Base-by-base conservation (phyloP, 2,329 filamentous ascomycete species). In the Diaporthe citri region DNA sequence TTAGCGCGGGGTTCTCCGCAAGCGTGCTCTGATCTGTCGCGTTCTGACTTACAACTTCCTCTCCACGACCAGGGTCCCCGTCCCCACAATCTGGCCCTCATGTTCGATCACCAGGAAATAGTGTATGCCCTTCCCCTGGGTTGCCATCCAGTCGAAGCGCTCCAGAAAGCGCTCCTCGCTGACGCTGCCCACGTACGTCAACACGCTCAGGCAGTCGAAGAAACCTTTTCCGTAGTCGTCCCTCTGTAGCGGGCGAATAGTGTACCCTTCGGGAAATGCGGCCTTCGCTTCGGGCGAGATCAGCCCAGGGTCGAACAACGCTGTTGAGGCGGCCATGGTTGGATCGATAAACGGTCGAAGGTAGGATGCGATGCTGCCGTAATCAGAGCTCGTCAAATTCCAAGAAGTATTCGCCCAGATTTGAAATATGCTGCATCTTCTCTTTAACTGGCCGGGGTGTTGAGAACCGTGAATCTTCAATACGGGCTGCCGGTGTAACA, bases 101-200 rank as follows among this genome's bases (percentile, higher is more conserved):
- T 62, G 59, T 4, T 62, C 59, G 10, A 62, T 43, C 25, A 62
- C 59, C 15, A 62, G 13, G 2, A 62, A 62, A 31, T 62, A 62
- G 25, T 62, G 59, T n/a, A 62, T 25, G 8, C 59, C 59, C 22
- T 62, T 43, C 13, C 59, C 59, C 39, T 62, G 59, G 17, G 59
- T 62, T 20, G 39, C 59, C 59, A 62, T 62, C 59, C 59, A 62
- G 39, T 62, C 59, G 59, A 62, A 62, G 15, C 59, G 59, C 59
- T 62, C 39, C 2, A 22, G 10, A 2, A 62, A 62, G 0, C 59
- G 59, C 3, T 62, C 59, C 39, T 62, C 59, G 39, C 59, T 62
- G 59, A 62, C 25, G n/a, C 46, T 41, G 36, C 59, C 59, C 15
- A 62, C 59, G 17, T 43, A 31, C n/a, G 59, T 43, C 8, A 62